Conservation (phyloP, 768 basidiomycete species). For the Infundibulicybe gibba region DNA sequence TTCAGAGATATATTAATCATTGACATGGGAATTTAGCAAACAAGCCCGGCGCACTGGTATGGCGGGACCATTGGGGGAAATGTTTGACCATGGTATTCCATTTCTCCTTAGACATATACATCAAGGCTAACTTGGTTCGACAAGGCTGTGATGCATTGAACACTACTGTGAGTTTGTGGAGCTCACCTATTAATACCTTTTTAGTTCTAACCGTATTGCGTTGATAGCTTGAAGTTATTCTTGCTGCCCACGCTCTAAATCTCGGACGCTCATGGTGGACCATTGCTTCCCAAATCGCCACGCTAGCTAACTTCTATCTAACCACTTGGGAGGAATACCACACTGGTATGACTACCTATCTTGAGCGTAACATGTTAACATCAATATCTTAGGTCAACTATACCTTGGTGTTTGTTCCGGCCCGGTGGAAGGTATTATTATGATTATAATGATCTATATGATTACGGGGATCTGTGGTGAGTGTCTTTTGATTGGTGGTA, state of each 20-base stretch:
- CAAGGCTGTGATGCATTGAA: conserved; percentile 90
- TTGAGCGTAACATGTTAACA: not conserved
- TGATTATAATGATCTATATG: conserved; percentile 74
- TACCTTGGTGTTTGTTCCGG: conserved; percentile 94
- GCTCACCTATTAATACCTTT: not conserved
- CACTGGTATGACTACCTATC: conserved; percentile 52
- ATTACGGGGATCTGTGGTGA: conserved; percentile 75
- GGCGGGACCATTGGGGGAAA: conserved; percentile 95
- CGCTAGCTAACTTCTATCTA: conserved; percentile 75
- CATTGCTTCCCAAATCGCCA: conserved; percentile 77
- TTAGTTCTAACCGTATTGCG: not conserved
- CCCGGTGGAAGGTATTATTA: conserved; percentile 92
- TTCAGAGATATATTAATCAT: conserved; percentile 8
- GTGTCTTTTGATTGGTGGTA: conserved; percentile 7
- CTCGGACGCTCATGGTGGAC: conserved; percentile 98
- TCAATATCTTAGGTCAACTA: conserved; percentile 55
- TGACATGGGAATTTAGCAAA: conserved; percentile 48
- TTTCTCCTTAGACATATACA: not conserved
- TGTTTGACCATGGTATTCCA: conserved; percentile 90
- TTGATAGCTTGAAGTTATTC: conserved; percentile 80
- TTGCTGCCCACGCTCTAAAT: conserved; percentile 82
- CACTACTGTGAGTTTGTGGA: conserved; percentile 65
- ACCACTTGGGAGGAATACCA: conserved; percentile 88
- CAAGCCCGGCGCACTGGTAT: conserved; percentile 95
- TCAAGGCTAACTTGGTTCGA: not conserved